Percentiles rank a stretch among this genome's conserved stretches.
These are phyloP conservation scores for Spiromyces aspiralis DNA, from an alignment of 371 early-diverging fungal genomes.

Conservation along the genomic window DNA sequence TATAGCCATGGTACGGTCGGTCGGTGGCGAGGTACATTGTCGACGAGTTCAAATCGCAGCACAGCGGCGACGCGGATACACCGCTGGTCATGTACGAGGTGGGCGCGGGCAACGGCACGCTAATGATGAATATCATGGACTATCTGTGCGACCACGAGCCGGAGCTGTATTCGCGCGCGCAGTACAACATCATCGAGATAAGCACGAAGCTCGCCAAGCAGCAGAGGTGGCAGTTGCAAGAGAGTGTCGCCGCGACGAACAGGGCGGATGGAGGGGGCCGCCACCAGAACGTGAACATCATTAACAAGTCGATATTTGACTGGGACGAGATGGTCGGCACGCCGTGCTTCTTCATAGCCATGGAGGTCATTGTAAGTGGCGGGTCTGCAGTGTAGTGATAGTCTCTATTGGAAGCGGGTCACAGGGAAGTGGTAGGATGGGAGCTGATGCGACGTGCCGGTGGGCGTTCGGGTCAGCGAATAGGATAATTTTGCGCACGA, in stretches of 20 bases:
- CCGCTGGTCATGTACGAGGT: slow-evolving; percentile 83
- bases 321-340: slow-evolving; percentile 58
- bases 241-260: slow-evolving; percentile 14
- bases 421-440: no score
- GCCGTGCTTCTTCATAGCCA: slow-evolving; percentile 77
- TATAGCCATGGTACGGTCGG: slow-evolving; percentile 74
- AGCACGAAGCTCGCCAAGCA: slow-evolving; percentile 57
- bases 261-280: no score
- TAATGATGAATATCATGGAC: slow-evolving; percentile 85
- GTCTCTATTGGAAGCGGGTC: no score
- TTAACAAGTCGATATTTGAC: slow-evolving; percentile 83
- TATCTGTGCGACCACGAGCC: slow-evolving; percentile 62
- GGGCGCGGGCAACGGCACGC: slow-evolving; percentile 93
- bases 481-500: slow-evolving; percentile 91
- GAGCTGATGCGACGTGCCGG: no score
- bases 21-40: slow-evolving; percentile 83
- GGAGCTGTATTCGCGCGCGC: slow-evolving; percentile 53
- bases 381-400: no score
- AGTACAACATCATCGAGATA: slow-evolving; percentile 88
- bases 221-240: slow-evolving; percentile 40
- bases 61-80: slow-evolving; percentile 8
- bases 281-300: slow-evolving; percentile 48
- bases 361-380: slow-evolving; percentile 31
- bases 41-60: slow-evolving; percentile 46
- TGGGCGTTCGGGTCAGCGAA: no score